Evolutionary conservation across 495 filamentous ascomycete genomes (phyloP).

Genomic region (Pseudoneurospora amorphoporcata): DNA sequence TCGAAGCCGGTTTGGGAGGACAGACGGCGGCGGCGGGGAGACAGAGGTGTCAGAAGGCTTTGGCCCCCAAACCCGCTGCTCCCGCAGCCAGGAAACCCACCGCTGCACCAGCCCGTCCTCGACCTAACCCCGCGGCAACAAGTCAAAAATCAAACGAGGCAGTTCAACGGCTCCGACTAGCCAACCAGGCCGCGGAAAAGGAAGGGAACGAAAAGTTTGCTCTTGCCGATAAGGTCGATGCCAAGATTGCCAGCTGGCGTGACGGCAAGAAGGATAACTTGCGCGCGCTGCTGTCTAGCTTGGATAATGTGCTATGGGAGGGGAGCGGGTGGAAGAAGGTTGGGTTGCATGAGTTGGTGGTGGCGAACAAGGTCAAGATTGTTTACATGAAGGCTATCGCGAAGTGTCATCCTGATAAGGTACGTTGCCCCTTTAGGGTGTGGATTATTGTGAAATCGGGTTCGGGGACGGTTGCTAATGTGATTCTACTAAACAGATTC

Average conservation of each 20-base stretch:
- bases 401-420: slow-evolving; percentile 98
- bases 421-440: slow-evolving; percentile 32
- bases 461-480: not conserved
- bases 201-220: slow-evolving; percentile 89
- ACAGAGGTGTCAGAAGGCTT: slow-evolving; percentile 82
- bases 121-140: slow-evolving; percentile 4
- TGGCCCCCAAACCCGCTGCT: slow-evolving; percentile 42
- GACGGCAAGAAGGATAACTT: slow-evolving; percentile 87
- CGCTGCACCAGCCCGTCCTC: slow-evolving; percentile 39
- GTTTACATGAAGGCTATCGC: slow-evolving; percentile 98
- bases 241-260: slow-evolving; percentile 66
- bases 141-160: slow-evolving; percentile 45
- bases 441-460: slow-evolving; percentile 1
- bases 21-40: slow-evolving; percentile 72
- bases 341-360: slow-evolving; percentile 79
- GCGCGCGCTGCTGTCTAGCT: slow-evolving; percentile 73
- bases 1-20: slow-evolving; percentile 77
- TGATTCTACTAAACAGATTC: slow-evolving; percentile 46
- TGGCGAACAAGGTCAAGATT: slow-evolving; percentile 89
- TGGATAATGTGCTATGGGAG: slow-evolving; percentile 86
- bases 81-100: slow-evolving; percentile 7
- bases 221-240: slow-evolving; percentile 74
- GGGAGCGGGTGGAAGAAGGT: slow-evolving; percentile 94
- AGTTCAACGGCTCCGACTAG: slow-evolving; percentile 66
- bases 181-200: slow-evolving; percentile 71